Evolutionary conservation across 1,284 basidiomycete species (phyloP), one percentile per base, ranked within the genome.

Genomic region (Ustilago vetiveriae): DNA sequence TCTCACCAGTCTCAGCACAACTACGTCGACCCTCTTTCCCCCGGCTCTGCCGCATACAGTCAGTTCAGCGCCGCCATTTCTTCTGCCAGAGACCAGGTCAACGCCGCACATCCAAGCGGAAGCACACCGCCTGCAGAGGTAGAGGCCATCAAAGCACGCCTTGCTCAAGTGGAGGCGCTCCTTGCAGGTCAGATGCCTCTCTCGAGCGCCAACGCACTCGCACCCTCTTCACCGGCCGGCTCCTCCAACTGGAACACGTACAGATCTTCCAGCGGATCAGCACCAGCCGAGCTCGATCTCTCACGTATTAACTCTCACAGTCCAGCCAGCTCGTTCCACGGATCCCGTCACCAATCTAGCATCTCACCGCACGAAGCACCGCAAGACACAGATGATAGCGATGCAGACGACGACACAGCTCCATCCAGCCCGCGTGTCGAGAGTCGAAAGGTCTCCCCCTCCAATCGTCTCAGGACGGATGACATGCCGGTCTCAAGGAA

Each of bases 101-200:
- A 57, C 22, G 49, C 52, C 16, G 58, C 54, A 13, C 55, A 60
- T 19, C 27, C 64, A 14, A 41, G 30, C 23, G 44, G 46, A 38
- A 62, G 52, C 39, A 62, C 72, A 4, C 42, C 65, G 7, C 60
- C 75, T 1, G 62, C 65, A 16, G 78, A 80, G 30, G 68, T 78
- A 6, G 67, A 69, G 14, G 77, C 78, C n/a, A 79, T 80, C 66
- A 78, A 78, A 50, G 60, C 57, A n/a, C 56, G 78, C 6, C 74
- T 80, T 10, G 75, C 76, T 0, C 75, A 79, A 36, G 67, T 80
- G 9, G 78, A 80, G 39, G 63, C 74, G 9, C 22, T 68, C 41
- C 52, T 74, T 14, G 59, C 55, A 16, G 60, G 70, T 36, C 57
- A 65, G 36, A 65, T 50, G 40, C 63, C 49, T 10, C 44, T 68